A percentile compares a stretch with the other conserved stretches of the same genome.
phyloP scores from a whole-genome alignment of 1,284 basidiomycete species.

The Ceraceosorus bombacis region DNA sequence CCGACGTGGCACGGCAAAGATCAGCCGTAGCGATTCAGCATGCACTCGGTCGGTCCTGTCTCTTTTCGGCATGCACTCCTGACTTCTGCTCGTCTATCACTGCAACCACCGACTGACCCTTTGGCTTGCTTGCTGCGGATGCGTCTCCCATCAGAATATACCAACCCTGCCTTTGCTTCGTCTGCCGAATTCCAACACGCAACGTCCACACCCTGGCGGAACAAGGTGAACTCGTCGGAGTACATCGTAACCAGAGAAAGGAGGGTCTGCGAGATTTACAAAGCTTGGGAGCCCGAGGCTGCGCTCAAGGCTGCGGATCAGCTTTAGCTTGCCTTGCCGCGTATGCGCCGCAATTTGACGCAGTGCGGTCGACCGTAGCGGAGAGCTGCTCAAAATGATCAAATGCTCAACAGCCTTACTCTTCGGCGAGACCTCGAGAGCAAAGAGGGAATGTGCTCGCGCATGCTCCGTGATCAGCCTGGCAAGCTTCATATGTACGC shows the following conservation, averaged over 20 bases:
- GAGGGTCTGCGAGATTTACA: constrained; percentile 25
- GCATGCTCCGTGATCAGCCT: too few relatives aligned
- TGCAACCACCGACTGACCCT: not conserved
- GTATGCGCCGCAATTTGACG: too few relatives aligned
- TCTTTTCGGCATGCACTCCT: constrained; percentile 13
- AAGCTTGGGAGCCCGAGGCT: constrained; percentile 28
- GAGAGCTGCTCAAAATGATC: too few relatives aligned
- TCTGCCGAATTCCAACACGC: constrained; percentile 22
- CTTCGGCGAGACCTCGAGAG: too few relatives aligned
- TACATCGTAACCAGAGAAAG: constrained; percentile 27
- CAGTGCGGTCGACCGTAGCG: too few relatives aligned
- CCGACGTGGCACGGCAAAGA: too few relatives aligned
- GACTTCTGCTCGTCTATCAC: constrained; percentile 29
- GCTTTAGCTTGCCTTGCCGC: not conserved
- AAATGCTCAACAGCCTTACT: too few relatives aligned
- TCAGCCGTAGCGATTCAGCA: too few relatives aligned
- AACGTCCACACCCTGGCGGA: constrained; percentile 22
- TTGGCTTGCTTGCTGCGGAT: not conserved
- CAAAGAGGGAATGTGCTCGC: too few relatives aligned
- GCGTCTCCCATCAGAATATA: constrained; percentile 15
- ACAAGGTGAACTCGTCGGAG: constrained; percentile 8
- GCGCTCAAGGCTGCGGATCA: constrained; percentile 3
- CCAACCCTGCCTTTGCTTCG: constrained; percentile 8
- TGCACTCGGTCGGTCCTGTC: too few relatives aligned
- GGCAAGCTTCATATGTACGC: too few relatives aligned